Evolutionary conservation across 2,329 filamentous ascomycete species (phyloP).

Genomic region (Calonectria ilicicola): DNA sequence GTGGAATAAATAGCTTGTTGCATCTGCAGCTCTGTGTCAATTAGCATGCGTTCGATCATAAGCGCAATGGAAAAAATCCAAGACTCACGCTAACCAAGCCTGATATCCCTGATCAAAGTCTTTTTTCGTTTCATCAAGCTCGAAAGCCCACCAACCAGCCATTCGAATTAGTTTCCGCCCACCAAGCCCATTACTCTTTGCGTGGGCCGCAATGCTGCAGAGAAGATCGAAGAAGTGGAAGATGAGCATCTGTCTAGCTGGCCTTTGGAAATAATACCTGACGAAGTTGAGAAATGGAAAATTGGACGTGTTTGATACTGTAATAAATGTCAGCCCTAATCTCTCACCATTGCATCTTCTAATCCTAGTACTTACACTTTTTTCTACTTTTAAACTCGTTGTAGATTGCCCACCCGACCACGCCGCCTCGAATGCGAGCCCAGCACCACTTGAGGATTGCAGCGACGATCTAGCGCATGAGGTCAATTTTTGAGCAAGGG

Average conservation of each 20-base stretch:
- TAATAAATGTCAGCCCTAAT: background rate
- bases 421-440: background rate
- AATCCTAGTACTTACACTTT: background rate
- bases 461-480: background rate
- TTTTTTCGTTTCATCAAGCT: background rate
- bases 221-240: background rate
- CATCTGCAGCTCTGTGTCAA: background rate
- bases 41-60: background rate
- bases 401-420: background rate
- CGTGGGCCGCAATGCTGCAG: background rate
- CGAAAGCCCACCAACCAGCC: background rate
- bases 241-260: background rate
- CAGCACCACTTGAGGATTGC: background rate
- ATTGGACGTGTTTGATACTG: background rate
- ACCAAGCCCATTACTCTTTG: background rate
- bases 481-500: background rate
- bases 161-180: background rate
- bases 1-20: background rate
- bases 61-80: background rate
- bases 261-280: background rate
- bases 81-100: background rate
- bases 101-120: background rate
- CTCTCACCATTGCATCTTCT: background rate
- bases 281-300: background rate
- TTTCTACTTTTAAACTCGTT: background rate